phyloP scores from a whole-genome alignment of 345 rosid genomes.

The Eucalyptus rudis region DNA sequence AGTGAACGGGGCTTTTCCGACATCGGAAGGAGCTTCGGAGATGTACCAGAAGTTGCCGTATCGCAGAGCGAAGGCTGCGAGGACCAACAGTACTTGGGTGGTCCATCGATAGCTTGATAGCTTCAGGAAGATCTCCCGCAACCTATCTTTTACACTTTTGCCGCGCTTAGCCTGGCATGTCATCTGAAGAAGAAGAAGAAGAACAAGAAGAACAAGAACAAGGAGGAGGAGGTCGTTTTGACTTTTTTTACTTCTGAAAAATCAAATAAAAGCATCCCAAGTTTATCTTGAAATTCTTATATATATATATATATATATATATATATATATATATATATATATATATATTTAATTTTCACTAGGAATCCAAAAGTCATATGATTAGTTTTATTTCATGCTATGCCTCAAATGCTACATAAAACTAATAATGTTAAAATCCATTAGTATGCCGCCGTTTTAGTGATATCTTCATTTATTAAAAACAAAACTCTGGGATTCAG shows the following conservation, averaged over 20 bases:
- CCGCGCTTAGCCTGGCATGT: neutral
- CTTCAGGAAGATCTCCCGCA: neutral
- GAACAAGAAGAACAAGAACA: neutral
- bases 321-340: too few species aligned
- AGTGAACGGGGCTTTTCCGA: neutral
- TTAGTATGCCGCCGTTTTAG: neutral
- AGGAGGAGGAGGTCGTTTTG: neutral
- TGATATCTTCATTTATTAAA: too few species aligned
- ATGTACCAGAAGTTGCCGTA: neutral
- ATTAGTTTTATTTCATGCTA: neutral
- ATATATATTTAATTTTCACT: too few species aligned
- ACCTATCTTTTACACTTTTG: neutral
- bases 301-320: too few species aligned
- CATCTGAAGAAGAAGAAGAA: neutral
- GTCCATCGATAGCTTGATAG: neutral
- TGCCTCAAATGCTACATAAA: neutral
- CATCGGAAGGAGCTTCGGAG: neutral
- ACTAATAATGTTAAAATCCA: neutral
- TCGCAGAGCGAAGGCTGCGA: neutral
- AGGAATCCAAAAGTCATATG: neutral
- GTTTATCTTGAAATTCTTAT: neutral
- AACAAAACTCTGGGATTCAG: neutral
- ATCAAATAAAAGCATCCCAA: neutral
- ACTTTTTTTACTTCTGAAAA: neutral
- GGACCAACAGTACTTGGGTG: neutral